Percentiles rank a stretch among this genome's conserved stretches.
These are phyloP conservation scores for Saccharomyces eubayanus DNA, from an alignment of 805 yeast species.

Conservation along the genomic window DNA sequence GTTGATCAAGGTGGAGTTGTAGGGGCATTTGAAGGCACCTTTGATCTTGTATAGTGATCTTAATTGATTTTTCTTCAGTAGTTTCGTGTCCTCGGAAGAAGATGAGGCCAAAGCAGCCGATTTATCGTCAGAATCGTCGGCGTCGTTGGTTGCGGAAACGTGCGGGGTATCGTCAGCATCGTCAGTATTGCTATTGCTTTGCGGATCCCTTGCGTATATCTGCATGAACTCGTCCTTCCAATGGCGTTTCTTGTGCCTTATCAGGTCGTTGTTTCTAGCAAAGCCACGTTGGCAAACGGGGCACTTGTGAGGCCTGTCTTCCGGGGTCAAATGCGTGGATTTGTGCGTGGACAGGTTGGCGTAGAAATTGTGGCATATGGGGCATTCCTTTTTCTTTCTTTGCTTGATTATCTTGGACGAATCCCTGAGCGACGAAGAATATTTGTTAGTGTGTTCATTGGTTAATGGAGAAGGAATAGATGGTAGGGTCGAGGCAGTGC, in stretches of 20 bases:
- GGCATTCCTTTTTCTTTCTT: constrained; percentile 63
- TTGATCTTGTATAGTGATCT: constrained; percentile 17
- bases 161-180: background rate
- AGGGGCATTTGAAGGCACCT: constrained; percentile 67
- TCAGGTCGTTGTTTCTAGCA: constrained; percentile 78
- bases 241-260: constrained; percentile 80
- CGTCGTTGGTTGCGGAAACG: background rate
- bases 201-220: background rate
- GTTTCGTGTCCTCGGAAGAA: background rate
- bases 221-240: constrained; percentile 45
- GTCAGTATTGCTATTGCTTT: background rate
- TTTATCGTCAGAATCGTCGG: background rate
- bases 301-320: constrained; percentile 74
- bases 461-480: background rate
- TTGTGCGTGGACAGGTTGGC: constrained; percentile 78
- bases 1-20: constrained; percentile 27
- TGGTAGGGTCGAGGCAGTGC: background rate
- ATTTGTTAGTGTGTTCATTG: background rate
- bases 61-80: constrained; percentile 11
- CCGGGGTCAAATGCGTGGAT: constrained; percentile 68
- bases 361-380: constrained; percentile 58
- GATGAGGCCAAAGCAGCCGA: background rate
- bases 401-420: constrained; percentile 31
- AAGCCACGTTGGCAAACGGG: constrained; percentile 74
- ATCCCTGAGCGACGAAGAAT: background rate